Conservation (phyloP, 106 monocot genomes). For the Xerophyta viscosa region DNA sequence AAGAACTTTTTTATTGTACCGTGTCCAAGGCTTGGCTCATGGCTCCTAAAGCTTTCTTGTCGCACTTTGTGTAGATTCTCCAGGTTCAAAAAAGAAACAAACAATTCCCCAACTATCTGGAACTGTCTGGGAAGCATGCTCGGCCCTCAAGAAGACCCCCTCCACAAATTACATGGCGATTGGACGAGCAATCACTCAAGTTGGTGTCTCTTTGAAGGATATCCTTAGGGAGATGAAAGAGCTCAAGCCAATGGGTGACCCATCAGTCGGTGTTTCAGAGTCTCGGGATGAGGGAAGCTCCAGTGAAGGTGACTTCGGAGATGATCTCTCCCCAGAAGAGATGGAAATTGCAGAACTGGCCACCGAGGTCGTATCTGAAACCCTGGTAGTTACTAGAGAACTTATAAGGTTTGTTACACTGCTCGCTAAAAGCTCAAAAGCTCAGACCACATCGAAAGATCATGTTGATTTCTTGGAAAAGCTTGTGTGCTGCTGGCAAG, state of each 20-base stretch:
- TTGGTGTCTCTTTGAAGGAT: constrained; percentile 82
- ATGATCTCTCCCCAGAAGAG: constrained; percentile 51
- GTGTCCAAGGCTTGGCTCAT: too few species aligned
- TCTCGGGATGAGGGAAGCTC: constrained; percentile 11
- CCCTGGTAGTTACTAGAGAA: constrained; percentile 54
- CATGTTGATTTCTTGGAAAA: constrained; percentile 48
- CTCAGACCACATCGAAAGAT: constrained; percentile 6
- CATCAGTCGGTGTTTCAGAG: constrained; percentile 3
- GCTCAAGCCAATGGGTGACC: constrained; percentile 31
- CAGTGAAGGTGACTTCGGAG: constrained; percentile 23
- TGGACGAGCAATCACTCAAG: constrained; percentile 63
- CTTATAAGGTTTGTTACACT: constrained; percentile 50
- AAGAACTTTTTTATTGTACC: background rate
- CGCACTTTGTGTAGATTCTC: background rate
- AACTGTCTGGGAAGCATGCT: constrained; percentile 80
- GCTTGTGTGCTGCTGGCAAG: constrained; percentile 42
- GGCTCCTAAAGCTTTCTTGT: too few species aligned
- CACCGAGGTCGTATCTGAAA: constrained; percentile 31
- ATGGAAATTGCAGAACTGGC: constrained; percentile 41
- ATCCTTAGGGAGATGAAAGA: constrained; percentile 76
- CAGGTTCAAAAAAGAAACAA: constrained; percentile 38
- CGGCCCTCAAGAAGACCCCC: constrained; percentile 65
- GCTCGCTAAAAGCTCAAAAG: constrained; percentile 26
- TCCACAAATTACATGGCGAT: constrained; percentile 61
- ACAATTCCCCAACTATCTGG: constrained; percentile 60